Percentiles rank a stretch among this genome's conserved stretches.
These are phyloP conservation scores for Artemisia annua DNA, from an alignment of 129 eudicot genomes.

Conservation along the genomic window DNA sequence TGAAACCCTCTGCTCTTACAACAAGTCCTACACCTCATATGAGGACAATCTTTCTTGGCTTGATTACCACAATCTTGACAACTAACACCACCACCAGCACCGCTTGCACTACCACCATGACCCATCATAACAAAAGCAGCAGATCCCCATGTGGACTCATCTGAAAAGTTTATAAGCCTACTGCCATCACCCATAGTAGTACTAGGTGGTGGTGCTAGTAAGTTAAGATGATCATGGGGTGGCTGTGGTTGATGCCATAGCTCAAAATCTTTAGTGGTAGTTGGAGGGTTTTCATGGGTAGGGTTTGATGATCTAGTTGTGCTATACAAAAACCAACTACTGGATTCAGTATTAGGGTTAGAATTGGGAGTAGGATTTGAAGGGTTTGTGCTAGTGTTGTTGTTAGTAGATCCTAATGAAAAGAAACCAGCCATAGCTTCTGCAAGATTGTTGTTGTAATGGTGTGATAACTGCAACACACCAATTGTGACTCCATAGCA, in stretches of 20 bases:
- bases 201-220: constrained; percentile 32
- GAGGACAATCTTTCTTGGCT: constrained; percentile 83
- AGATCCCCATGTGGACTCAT: constrained; percentile 44
- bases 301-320: constrained; percentile 35
- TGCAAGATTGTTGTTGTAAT: constrained; percentile 2
- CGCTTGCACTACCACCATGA: constrained; percentile 24
- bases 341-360: constrained; percentile 33
- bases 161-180: constrained; percentile 39
- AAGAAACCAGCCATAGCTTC: constrained; percentile 56
- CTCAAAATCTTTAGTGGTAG: constrained; percentile 31
- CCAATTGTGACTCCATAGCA: constrained; percentile 67
- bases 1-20: constrained; percentile 89
- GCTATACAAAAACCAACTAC: constrained; percentile 31
- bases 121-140: constrained; percentile 59
- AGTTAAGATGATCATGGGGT: constrained; percentile 8
- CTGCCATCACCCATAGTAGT: constrained; percentile 27
- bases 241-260: constrained; percentile 37
- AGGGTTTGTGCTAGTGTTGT: constrained; percentile 4
- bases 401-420: neutral
- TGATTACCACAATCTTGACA: constrained; percentile 96
- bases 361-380: constrained; percentile 26
- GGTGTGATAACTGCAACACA: constrained; percentile 32
- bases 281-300: constrained; percentile 36
- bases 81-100: constrained; percentile 49
- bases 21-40: constrained; percentile 87